A percentile compares a stretch with the other conserved stretches of the same genome.
Evolutionary conservation across 305 asterid species (phyloP).

Genomic region (Stenogyne calaminthoides): DNA sequence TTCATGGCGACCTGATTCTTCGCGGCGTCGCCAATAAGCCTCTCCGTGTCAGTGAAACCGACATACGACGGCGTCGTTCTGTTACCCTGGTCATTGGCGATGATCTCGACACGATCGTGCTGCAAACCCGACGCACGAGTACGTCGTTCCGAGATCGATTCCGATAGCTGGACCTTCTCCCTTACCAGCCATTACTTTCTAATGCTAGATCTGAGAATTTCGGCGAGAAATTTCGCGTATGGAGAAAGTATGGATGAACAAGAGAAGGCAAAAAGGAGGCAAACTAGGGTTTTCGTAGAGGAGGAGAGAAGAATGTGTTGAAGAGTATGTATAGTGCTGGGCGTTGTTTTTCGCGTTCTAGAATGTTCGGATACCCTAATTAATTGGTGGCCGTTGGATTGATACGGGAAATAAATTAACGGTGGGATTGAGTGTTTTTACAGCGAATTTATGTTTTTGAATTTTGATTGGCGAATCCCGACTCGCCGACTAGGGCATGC

Average conservation of each 20-base stretch:
- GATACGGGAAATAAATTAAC: constrained; percentile 17
- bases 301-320: background rate
- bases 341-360: constrained; percentile 36
- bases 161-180: constrained; percentile 93
- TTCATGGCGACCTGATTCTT: constrained; percentile 97
- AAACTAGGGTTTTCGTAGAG: constrained; percentile 26
- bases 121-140: constrained; percentile 92
- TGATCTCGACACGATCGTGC: constrained; percentile 84
- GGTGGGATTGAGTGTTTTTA: constrained; percentile 18
- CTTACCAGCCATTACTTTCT: constrained; percentile 61
- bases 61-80: constrained; percentile 86
- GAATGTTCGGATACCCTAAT: constrained; percentile 56
- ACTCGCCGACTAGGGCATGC: background rate
- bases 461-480: constrained; percentile 8
- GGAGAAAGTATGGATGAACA: background rate
- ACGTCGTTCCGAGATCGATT: constrained; percentile 81
- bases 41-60: constrained; percentile 73
- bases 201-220: constrained; percentile 8
- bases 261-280: background rate
- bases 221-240: background rate
- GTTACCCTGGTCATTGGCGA: constrained; percentile 89
- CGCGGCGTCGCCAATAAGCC: constrained; percentile 91
- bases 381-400: constrained; percentile 44
- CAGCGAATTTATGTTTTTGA: constrained; percentile 17
- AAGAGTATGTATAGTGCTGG: constrained; percentile 23